A percentile compares a stretch with the other conserved stretches of the same genome.
Conservation (phyloP, 2,329 filamentous ascomycete genomes). For the Leptodontidium sp. region DNA sequence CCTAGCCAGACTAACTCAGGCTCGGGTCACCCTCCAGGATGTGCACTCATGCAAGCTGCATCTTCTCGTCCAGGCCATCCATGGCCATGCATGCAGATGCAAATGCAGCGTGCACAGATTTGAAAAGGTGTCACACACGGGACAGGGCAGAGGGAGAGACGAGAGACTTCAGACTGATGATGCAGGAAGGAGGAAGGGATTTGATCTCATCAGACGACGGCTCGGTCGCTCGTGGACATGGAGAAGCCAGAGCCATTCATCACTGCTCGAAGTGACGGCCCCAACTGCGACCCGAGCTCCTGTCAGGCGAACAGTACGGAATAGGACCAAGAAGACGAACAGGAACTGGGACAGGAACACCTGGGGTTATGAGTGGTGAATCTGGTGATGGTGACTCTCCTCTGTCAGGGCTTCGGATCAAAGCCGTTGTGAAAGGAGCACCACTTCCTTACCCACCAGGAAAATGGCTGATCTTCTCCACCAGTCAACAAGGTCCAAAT, state of each 20-base stretch:
- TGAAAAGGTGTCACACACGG: slow-evolving; percentile 10
- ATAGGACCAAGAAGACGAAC: not conserved
- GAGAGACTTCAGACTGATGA: not conserved
- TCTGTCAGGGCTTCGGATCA: slow-evolving; percentile 27
- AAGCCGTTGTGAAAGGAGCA: slow-evolving; percentile 23
- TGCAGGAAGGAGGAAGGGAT: not conserved
- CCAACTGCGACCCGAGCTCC: slow-evolving; percentile 13
- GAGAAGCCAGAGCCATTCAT: not conserved
- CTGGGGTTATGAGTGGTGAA: not conserved
- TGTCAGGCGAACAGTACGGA: not conserved
- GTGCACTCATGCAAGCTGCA: not conserved
- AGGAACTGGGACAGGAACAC: not conserved
- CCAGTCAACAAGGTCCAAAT: slow-evolving; percentile 8
- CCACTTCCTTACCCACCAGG: no score
- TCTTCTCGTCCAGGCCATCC: not conserved
- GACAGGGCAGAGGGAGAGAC: not conserved
- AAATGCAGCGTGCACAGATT: slow-evolving; percentile 4
- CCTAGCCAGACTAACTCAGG: not conserved
- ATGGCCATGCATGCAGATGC: slow-evolving; percentile 1
- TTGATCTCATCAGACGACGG: not conserved
- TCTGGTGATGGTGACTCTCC: not conserved
- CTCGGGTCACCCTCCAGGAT: not conserved
- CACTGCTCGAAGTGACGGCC: not conserved
- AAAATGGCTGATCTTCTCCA: slow-evolving; percentile 19
- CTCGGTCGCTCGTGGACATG: not conserved